These are phyloP conservation scores for Arabidopsis arenosa DNA, from an alignment of 345 rosid genomes.

Conservation along the genomic window DNA sequence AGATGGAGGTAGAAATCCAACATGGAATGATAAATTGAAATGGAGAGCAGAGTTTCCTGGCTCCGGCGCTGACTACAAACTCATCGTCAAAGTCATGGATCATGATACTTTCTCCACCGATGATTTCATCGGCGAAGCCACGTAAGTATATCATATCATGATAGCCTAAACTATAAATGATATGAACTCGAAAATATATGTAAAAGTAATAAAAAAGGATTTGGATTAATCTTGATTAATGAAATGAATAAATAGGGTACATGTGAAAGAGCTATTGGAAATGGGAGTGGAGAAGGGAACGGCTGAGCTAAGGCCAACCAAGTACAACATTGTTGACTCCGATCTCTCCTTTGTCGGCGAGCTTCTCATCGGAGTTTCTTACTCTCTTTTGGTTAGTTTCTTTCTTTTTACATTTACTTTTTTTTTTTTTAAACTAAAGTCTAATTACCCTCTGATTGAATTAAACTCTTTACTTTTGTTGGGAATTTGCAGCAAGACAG, in stretches of 20 bases:
- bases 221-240: background rate
- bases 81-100: constrained; percentile 81
- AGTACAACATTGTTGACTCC: constrained; percentile 56
- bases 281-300: constrained; percentile 80
- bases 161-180: background rate
- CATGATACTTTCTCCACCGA: constrained; percentile 76
- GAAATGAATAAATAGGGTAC: constrained; percentile 53
- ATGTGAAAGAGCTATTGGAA: constrained; percentile 73
- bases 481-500: constrained; percentile 46
- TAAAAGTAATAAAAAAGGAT: too few relatives aligned
- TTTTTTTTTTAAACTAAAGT: background rate
- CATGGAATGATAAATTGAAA: constrained; percentile 72
- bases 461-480: background rate
- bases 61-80: constrained; percentile 58
- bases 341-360: constrained; percentile 66
- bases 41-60: constrained; percentile 88
- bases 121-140: constrained; percentile 74
- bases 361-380: constrained; percentile 67
- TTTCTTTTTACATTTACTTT: background rate
- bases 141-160: constrained; percentile 50
- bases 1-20: constrained; percentile 55
- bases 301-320: constrained; percentile 63
- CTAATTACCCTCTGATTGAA: background rate
- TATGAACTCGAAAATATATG: background rate
- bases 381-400: constrained; percentile 42